A percentile compares a stretch with the other conserved stretches of the same genome.
phyloP scores from a whole-genome alignment of 2,329 filamentous ascomycete species.

The Rasamsonia emersonii region DNA sequence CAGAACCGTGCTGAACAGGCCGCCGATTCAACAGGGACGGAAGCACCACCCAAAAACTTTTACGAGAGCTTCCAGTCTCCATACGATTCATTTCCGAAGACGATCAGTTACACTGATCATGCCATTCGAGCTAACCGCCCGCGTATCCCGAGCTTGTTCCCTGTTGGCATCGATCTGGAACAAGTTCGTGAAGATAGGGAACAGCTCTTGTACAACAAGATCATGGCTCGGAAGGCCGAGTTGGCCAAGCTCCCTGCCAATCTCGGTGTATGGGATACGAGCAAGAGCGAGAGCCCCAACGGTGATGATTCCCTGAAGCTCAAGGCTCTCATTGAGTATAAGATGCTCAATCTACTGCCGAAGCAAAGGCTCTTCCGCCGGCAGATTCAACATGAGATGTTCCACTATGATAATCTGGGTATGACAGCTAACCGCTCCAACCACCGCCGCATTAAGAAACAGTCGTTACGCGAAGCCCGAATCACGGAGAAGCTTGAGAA shows the following conservation, averaged over 20 bases:
- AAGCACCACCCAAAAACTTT: conserved; percentile 25
- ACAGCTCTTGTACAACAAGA: conserved; percentile 79
- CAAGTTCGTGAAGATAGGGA: conserved; percentile 80
- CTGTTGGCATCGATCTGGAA: conserved; percentile 79
- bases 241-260: conserved; percentile 78
- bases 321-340: conserved; percentile 90
- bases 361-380: conserved; percentile 83
- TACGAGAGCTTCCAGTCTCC: conserved; percentile 73
- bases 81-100: conserved; percentile 48
- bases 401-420: conserved; percentile 89
- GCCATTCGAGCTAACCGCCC: conserved; percentile 64
- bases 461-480: conserved; percentile 85
- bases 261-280: conserved; percentile 75
- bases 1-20: conserved; percentile 24
- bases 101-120: conserved; percentile 75
- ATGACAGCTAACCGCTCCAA: conserved; percentile 91
- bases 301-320: conserved; percentile 77
- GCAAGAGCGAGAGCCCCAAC: conserved; percentile 56
- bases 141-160: conserved; percentile 80
- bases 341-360: conserved; percentile 75
- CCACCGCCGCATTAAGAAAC: conserved; percentile 95
- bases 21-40: conserved; percentile 18
- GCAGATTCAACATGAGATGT: conserved; percentile 82
- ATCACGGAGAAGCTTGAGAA: conserved; percentile 99
- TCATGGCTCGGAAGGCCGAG: conserved; percentile 75